These are phyloP conservation scores for Pelargonium citronellum DNA, from an alignment of 441 rosid genomes.

Conservation along the genomic window DNA sequence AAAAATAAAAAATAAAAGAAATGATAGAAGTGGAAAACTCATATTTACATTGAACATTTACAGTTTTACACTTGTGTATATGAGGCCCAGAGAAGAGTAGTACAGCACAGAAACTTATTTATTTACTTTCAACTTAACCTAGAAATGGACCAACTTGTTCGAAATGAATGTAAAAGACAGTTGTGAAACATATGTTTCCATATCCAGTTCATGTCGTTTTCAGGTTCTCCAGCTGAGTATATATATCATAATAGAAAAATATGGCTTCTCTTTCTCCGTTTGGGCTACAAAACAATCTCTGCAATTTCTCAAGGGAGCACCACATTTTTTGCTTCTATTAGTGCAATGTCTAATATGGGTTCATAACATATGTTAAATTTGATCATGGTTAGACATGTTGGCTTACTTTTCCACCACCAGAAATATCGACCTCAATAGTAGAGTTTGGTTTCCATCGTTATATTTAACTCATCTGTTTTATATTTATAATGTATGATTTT, in stretches of 20 bases:
- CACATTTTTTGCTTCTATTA: not conserved
- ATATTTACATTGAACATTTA: not conserved
- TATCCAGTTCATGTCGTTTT: not conserved
- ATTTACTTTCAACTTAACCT: not conserved
- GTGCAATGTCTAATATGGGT: too few relatives aligned
- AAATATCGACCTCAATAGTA: too few relatives aligned
- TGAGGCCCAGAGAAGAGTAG: not conserved
- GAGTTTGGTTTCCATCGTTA: too few relatives aligned
- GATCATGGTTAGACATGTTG: too few relatives aligned
- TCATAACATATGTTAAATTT: too few relatives aligned
- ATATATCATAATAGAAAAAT: not conserved
- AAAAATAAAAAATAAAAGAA: too few relatives aligned
- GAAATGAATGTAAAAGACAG: not conserved
- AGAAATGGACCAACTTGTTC: not conserved
- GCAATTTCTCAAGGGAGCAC: not conserved
- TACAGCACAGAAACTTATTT: not conserved
- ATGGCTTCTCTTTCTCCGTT: not conserved
- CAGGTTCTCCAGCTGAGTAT: not conserved
- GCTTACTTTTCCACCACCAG: too few relatives aligned
- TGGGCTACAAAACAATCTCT: not conserved
- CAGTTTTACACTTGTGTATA: not conserved
- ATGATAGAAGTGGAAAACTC: too few relatives aligned
- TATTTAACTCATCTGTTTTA: too few relatives aligned
- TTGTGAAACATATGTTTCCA: not conserved
- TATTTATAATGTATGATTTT: too few relatives aligned